Base-by-base conservation (phyloP, 2,329 filamentous ascomycete genomes). In the Clonostachys sp. region DNA sequence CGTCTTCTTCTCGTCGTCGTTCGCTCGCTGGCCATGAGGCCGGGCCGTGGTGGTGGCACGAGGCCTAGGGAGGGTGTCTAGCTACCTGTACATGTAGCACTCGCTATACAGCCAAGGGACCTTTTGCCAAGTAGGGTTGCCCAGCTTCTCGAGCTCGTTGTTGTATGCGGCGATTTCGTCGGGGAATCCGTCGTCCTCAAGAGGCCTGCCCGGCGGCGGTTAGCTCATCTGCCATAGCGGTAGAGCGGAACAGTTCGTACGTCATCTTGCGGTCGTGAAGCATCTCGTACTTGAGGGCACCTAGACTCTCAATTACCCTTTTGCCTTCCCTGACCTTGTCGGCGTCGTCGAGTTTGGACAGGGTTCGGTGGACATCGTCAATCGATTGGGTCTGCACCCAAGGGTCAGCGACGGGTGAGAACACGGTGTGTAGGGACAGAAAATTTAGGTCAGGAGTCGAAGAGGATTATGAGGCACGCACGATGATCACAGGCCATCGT, bases 401-500 rank as follows among this genome's bases (percentile, higher is more conserved):
- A n/a, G 7, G 14, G 36, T 39, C 36, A 39, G 36, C 14, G 14
- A 39, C 12, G 17, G 36, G 24, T 9, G 24, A 30, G 24, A n/a
- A n/a, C n/a, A n/a, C n/a, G n/a, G n/a, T n/a, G n/a, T n/a, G n/a
- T 4, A 30, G 2, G 8, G 24, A 30, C 24, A 9, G 24, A 30
- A 30, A 4, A 30, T 10, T 30, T 30, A 30, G 24, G 24, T 9
- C 9, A 30, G 24, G 9, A 30, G 24, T 9, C 9, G 8, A 10
- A 30, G 24, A 30, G 24, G 24, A 30, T 30, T 9, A n/a, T n/a
- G 12, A 5, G 12, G 48, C 42, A 62, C 80, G 64, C 59, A 95
- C 90, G 57, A 99, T 72, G 62, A 99, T 99, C 48, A 96, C 77
- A 13, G 94, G 94, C 94, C 92, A 99, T 65, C 94, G 80, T 55